Conservation (phyloP, 2,329 filamentous ascomycete species). For the Botryosphaeria agaves region DNA sequence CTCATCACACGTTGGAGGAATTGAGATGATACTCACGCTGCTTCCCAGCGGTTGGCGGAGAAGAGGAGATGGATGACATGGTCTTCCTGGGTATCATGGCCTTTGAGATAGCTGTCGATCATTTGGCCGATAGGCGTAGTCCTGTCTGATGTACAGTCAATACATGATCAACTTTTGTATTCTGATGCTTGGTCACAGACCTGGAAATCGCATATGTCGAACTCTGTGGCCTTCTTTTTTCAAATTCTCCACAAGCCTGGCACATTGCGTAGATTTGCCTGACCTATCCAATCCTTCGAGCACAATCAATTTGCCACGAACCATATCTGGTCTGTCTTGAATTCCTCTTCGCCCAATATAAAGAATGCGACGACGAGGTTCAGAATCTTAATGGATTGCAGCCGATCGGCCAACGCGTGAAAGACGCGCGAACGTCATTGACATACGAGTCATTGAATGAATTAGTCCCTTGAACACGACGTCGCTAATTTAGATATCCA, state of each 20-base stretch:
- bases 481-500: too few relatives aligned
- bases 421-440: too few relatives aligned
- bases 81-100: conserved; percentile 58
- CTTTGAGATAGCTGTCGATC: conserved; percentile 70
- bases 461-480: too few relatives aligned
- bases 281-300: conserved; percentile 81
- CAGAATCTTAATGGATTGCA: too few relatives aligned
- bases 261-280: conserved; percentile 83
- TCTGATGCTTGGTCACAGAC: conserved; percentile 19
- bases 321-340: too few relatives aligned
- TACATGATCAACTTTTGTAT: background rate
- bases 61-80: conserved; percentile 83
- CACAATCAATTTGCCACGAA: conserved; percentile 58
- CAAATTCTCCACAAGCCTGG: conserved; percentile 41
- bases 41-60: conserved; percentile 81
- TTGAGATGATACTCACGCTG: conserved; percentile 18
- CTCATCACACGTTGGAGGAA: conserved; percentile 1
- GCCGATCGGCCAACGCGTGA: too few relatives aligned
- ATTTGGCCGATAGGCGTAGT: conserved; percentile 71
- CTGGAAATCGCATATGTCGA: conserved; percentile 47
- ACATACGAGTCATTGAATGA: too few relatives aligned
- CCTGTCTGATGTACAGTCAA: conserved; percentile 39
- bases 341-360: too few relatives aligned
- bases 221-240: conserved; percentile 32
- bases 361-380: too few relatives aligned